Evolutionary conservation across 257 asterid species (phyloP).

Genomic region (Lithospermum erythrorhizon): DNA sequence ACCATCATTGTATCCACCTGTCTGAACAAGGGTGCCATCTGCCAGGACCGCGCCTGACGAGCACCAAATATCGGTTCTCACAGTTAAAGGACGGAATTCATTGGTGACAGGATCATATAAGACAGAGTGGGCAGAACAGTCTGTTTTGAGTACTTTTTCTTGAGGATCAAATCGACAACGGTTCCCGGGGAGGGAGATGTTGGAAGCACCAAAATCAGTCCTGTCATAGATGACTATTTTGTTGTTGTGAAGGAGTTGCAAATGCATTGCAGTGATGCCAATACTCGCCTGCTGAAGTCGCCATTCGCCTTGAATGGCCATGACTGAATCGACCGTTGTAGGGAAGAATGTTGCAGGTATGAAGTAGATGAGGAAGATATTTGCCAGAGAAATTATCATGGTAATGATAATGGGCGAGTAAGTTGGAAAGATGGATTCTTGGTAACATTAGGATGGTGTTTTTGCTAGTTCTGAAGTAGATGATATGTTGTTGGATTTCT

Average conservation of each 20-base stretch:
- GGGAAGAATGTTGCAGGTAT: neutral
- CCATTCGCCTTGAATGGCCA: slow-evolving; percentile 16
- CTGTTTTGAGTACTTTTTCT: slow-evolving; percentile 29
- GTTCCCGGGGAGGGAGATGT: slow-evolving; percentile 36
- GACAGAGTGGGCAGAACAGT: slow-evolving; percentile 71
- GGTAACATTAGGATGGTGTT: neutral
- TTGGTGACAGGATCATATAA: slow-evolving; percentile 31
- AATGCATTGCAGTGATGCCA: slow-evolving; percentile 17
- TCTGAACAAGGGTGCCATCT: slow-evolving; percentile 54
- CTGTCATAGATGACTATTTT: slow-evolving; percentile 38
- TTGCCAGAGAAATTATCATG: neutral
- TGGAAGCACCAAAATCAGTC: slow-evolving; percentile 62
- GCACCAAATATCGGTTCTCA: slow-evolving; percentile 73
- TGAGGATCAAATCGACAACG: slow-evolving; percentile 34
- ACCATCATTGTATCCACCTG: slow-evolving; percentile 75
- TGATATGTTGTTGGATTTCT: neutral
- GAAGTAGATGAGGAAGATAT: slow-evolving; percentile 1
- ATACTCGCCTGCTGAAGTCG: slow-evolving; percentile 18
- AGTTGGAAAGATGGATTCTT: neutral
- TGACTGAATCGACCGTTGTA: neutral
- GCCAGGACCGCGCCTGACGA: slow-evolving; percentile 54
- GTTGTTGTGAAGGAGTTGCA: too few species aligned
- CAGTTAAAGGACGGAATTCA: slow-evolving; percentile 29
- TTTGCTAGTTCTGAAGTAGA: neutral
- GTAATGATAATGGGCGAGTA: neutral